Base-by-base conservation (phyloP, 108 stramenopile species). In the Chaetoceros tenuissimus region DNA sequence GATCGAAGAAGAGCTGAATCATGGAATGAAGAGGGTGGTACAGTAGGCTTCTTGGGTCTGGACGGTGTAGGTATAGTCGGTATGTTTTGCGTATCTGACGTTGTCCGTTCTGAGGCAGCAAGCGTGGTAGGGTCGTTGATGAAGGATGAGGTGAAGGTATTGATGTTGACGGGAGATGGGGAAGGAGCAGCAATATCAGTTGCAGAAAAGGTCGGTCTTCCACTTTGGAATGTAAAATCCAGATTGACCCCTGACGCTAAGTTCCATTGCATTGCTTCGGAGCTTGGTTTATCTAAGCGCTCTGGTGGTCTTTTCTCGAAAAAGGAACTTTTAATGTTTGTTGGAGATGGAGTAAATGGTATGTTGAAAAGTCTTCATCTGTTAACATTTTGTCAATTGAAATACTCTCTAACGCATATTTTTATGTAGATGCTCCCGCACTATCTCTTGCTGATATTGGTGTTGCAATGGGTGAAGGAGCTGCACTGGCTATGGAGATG, bases 101-200 rank as follows among this genome's bases (percentile, higher is more conserved):
- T 71, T 10, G 64, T 93, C 46, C 66, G 91, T 31, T 71, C 79
- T 26, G 91, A 89, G 59, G 80, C 89, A 23, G 58, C 51, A 24
- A 53, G 72, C 25, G 81, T 81, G n/a, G 57, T 91, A 28, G 28
- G 72, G 13, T 46, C 70, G 17, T 64, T 91, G 8, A 53, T 55
- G 20, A 59, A 68, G 34, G 70, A 56, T 31, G 85, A 80, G 3
- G 72, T 92, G 8, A 78, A 94, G 17, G 86, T 95, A 2, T 65
- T 77, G 49, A 98, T 99, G 95, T 80, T 98, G 45, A 99, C 99
- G n/a, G 99, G 99, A 3, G 99, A 99, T 58, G 74, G 90, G 10
- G 70, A 95, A 46, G 87, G 80, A 1, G 96, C 96, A 3, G 99
- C 97, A 0, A 58, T 71, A 28, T 82, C 95, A 3, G 82, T 98